A percentile compares a stretch with the other conserved stretches of the same genome.
Conservation (phyloP, 306 rosid genomes). For the Cicer cuneatum region DNA sequence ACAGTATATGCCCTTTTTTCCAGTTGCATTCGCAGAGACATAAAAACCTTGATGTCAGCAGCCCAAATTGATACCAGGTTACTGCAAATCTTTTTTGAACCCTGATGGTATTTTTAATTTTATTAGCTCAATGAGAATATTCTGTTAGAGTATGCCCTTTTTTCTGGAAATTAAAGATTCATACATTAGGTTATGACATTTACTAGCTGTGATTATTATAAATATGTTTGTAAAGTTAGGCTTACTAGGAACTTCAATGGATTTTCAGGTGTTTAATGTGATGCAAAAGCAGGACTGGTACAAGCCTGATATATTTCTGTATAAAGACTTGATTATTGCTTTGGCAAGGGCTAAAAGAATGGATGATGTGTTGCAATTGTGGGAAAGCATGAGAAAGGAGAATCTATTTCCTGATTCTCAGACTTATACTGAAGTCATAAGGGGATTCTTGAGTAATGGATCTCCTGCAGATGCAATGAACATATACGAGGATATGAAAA, state of each 20-base stretch:
- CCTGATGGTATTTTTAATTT: background rate
- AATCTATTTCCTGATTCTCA: constrained; percentile 78
- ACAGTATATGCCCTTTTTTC: background rate
- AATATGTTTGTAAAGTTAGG: constrained; percentile 17
- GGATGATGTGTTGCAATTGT: constrained; percentile 78
- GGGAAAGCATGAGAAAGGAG: constrained; percentile 84
- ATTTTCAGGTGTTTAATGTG: constrained; percentile 71
- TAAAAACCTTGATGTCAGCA: no score
- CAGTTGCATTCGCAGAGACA: no score
- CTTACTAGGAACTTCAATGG: constrained; percentile 43
- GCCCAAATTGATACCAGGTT: no score
- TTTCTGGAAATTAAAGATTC: constrained; percentile 1
- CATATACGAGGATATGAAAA: constrained; percentile 88
- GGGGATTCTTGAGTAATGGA: constrained; percentile 86
- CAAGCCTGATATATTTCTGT: constrained; percentile 70
- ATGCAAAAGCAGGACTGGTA: constrained; percentile 90
- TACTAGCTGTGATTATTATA: constrained; percentile 14
- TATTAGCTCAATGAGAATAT: no score
- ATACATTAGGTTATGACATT: constrained; percentile 25
- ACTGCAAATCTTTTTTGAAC: background rate
- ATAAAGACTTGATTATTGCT: constrained; percentile 83
- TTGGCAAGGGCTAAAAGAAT: constrained; percentile 75
- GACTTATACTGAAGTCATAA: constrained; percentile 83
- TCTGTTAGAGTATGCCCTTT: background rate
- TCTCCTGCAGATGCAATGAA: constrained; percentile 97